Evolutionary conservation across 169 alveolate species (phyloP), one percentile per base, ranked within the genome.

Genomic region (Eimeria necatrix): DNA sequence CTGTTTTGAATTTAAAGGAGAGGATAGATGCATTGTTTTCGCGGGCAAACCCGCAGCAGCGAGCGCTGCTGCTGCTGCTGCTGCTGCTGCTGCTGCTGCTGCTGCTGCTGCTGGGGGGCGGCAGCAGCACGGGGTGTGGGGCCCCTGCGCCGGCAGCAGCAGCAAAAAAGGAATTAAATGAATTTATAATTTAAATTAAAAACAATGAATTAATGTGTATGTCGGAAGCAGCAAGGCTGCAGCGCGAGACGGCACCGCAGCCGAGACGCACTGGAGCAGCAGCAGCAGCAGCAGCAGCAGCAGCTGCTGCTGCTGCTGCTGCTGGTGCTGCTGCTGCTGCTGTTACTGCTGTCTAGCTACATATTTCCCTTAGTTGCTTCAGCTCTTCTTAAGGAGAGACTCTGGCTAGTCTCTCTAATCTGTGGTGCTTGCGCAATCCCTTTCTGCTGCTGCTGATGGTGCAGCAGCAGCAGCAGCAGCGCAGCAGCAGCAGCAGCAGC

Each of bases 181-280:
- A 41, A 76, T 46, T 51, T 84, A 59, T 8, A 61, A n/a, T 70
- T 20, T 18, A 83, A 49, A 3, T 86, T 86, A 86, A 61, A 24
- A 71, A 18, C 70, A 49, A 24, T 83, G 61, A 49, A 86, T 83
- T 8, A 4, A 61, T 24, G 51, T 86, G 68, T 20, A 61, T 61
- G 61, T 83, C 26, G 93, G 93, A 4, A 83, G 81, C 84, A 86
- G 93, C n/a, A 83, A 83, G 7, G 59, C 61, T 46, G 93, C 61
- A 20, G 93, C n/a, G 93, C 52, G 61, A 86, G 51, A 83, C 61
- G 2, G 26, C 61, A 68, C 83, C 61, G 3, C 61, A 80, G n/a
- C n/a, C n/a, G n/a, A n/a, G n/a, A n/a, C n/a, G n/a, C n/a, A n/a
- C n/a, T n/a, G n/a, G n/a, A n/a, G 59, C 93, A 49, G 61, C 64